Evolutionary conservation across 2,329 filamentous ascomycete species (phyloP), one percentile per base, ranked within the genome.

Genomic region (Niveomyces coronatus): DNA sequence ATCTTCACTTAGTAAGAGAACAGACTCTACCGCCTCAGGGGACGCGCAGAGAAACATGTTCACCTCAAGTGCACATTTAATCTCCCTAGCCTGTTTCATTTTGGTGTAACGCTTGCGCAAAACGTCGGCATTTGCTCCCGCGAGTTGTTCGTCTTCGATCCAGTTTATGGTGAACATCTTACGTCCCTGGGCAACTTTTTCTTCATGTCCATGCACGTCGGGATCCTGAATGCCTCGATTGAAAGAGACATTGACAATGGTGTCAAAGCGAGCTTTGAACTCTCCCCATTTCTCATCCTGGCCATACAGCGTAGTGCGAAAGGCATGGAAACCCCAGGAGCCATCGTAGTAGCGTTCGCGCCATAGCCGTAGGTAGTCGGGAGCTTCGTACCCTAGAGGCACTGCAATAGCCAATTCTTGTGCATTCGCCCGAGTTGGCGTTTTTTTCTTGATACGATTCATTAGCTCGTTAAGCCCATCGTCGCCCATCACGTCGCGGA

Each of bases 41-140:
- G 46, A 47, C 15, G 46, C 41, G 41, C 43, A 48, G 15, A 48
- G 39, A 24, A 48, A 48, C 31, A 44, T 37, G 13, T 15, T 17
- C 13, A 20, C 5, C 11, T 31, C n/a, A 26, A 27, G 16, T 11
- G 47, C 32, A 14, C 39, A 31, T 14, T 41, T 39, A 3, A 29
- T 2, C 14, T 32, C 34, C 11, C 32, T 31, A 5, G 31, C 11
- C 26, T 39, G 28, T 37, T 35, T 35, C 19, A 34, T 32, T 20
- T 28, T 20, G 11, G 6, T 17, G 31, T 41, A 39, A 5, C 35
- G 28, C 16, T 16, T 16, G 15, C 42, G 42, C 19, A 44, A 22
- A 15, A 31, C 29, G 9, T 40, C 31, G 15, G 35, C 39, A 26
- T 20, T 14, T 4, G 42, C 39, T 10, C 29, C 20, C 10, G 18